Evolutionary conservation across 2,329 filamentous ascomycete species (phyloP).

Genomic region (Cephalotrichum gorgonifer): DNA sequence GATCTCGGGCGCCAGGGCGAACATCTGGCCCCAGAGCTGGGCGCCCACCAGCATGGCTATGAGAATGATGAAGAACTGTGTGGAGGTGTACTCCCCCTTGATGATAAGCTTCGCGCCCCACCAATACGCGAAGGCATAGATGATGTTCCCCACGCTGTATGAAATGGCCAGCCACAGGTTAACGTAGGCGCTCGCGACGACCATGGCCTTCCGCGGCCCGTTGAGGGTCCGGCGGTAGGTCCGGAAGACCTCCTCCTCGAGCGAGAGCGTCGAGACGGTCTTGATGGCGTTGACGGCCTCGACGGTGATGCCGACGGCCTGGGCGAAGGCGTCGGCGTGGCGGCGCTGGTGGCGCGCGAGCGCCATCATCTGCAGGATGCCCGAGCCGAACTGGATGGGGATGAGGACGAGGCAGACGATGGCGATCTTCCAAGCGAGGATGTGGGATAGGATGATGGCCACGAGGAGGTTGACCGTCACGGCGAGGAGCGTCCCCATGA

Average conservation of each 20-base stretch:
- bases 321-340: constrained; percentile 53
- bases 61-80: constrained; percentile 67
- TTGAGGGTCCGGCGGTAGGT: constrained; percentile 42
- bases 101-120: constrained; percentile 66
- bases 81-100: constrained; percentile 49
- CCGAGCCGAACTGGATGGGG: constrained; percentile 57
- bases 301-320: constrained; percentile 53
- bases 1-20: constrained; percentile 66
- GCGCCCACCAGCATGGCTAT: constrained; percentile 63
- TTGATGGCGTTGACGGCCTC: constrained; percentile 58
- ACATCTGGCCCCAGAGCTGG: constrained; percentile 64
- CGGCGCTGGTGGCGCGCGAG: constrained; percentile 52
- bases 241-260: constrained; percentile 38
- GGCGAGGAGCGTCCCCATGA: constrained; percentile 59
- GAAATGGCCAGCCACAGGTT: constrained; percentile 52
- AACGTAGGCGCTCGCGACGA: constrained; percentile 34
- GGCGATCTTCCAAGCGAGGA: constrained; percentile 68
- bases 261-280: constrained; percentile 47
- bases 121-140: constrained; percentile 71
- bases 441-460: constrained; percentile 58
- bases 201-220: constrained; percentile 43
- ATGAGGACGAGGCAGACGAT: constrained; percentile 60
- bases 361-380: constrained; percentile 57
- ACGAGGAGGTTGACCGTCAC: constrained; percentile 58
- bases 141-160: constrained; percentile 51